These are phyloP conservation scores for Penicillium turbatum DNA, from an alignment of 495 filamentous ascomycete genomes.

Conservation along the genomic window DNA sequence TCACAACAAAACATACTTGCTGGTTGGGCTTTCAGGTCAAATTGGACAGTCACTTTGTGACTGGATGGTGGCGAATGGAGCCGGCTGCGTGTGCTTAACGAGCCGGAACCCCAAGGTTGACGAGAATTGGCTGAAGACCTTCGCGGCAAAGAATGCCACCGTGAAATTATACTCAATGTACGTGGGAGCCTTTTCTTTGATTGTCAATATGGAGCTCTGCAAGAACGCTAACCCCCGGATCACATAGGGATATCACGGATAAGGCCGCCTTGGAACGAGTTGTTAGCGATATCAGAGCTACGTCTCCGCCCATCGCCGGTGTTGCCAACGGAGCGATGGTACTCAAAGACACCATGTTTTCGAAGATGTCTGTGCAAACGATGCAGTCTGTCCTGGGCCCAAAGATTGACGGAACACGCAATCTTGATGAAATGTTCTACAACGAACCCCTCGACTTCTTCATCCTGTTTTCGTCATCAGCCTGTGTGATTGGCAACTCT, in stretches of 20 bases:
- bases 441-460: slow-evolving; percentile 54
- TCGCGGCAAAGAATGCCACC: too few relatives aligned
- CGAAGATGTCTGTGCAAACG: slow-evolving; percentile 2
- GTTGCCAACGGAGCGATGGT: slow-evolving; percentile 21
- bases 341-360: slow-evolving; percentile 17
- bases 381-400: slow-evolving; percentile 9
- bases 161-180: too few relatives aligned
- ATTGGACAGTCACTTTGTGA: slow-evolving; percentile 22
- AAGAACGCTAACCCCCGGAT: too few relatives aligned
- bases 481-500: slow-evolving; percentile 47
- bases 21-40: slow-evolving; percentile 24
- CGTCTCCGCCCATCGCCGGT: slow-evolving; percentile 14
- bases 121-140: too few relatives aligned
- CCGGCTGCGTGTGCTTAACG: neutral
- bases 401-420: slow-evolving; percentile 24
- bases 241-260: too few relatives aligned
- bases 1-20: slow-evolving; percentile 25
- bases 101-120: too few relatives aligned
- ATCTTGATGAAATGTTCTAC: slow-evolving; percentile 28
- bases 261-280: slow-evolving; percentile 25
- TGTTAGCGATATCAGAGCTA: slow-evolving; percentile 6
- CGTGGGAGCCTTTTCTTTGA: too few relatives aligned
- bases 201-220: too few relatives aligned
- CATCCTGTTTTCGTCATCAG: slow-evolving; percentile 52
- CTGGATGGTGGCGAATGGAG: slow-evolving; percentile 23